Percentiles rank a stretch among this genome's conserved stretches.
Evolutionary conservation across 2,329 filamentous ascomycete genomes (phyloP).

Genomic region (Colletotrichum musicola): DNA sequence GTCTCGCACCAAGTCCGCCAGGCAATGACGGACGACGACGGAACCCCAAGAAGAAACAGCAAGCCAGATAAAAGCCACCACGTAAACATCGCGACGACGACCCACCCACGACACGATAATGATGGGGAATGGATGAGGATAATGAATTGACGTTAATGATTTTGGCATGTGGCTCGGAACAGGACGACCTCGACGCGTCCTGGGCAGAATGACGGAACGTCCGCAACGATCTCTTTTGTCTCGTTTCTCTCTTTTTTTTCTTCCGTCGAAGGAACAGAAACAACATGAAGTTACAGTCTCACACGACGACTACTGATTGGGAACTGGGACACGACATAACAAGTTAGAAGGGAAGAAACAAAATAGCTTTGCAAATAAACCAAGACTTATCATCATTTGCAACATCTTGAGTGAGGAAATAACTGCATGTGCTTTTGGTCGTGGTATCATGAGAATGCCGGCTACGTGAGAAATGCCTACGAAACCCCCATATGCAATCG

Average conservation of each 20-base stretch:
- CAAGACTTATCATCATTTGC: no score
- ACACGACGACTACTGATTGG: not conserved
- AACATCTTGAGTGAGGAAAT: no score
- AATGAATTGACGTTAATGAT: constrained; percentile 31
- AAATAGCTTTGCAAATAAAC: no score
- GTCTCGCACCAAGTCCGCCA: constrained; percentile 33
- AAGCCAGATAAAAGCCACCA: no score
- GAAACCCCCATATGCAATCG: no score
- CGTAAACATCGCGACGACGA: not conserved
- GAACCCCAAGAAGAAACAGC: no score
- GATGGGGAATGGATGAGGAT: constrained; percentile 18
- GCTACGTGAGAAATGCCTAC: constrained; percentile 5
- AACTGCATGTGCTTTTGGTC: no score
- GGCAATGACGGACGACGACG: constrained; percentile 14
- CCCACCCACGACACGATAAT: constrained; percentile 22
- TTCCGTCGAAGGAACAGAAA: not conserved
- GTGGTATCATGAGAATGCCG: not conserved
- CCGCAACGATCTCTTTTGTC: not conserved
- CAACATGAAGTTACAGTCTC: not conserved
- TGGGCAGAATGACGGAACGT: not conserved
- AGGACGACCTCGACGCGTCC: not conserved
- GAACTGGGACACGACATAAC: not conserved
- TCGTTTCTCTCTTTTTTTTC: not conserved
- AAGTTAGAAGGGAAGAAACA: no score
- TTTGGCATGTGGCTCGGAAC: constrained; percentile 5